Evolutionary conservation across 257 asterid genomes (phyloP).

Genomic region (Ajuga chamaepitys): DNA sequence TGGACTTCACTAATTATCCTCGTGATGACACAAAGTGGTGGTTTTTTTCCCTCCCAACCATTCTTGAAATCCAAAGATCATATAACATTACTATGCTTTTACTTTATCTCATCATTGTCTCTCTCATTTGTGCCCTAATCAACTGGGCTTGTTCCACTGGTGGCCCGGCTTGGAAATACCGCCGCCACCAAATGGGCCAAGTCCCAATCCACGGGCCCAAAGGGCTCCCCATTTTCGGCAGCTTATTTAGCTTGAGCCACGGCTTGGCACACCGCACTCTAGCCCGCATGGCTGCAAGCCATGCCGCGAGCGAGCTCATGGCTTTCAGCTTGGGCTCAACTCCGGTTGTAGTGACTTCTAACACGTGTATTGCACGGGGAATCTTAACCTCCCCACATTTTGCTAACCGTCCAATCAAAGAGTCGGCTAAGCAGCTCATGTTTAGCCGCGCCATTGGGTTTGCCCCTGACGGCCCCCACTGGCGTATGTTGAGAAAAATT

Average conservation of each 20-base stretch:
- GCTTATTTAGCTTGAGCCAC: conserved; percentile 46
- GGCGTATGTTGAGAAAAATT: conserved; percentile 45
- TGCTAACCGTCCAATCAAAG: conserved; percentile 46
- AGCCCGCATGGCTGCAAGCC: conserved; percentile 32
- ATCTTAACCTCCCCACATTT: conserved; percentile 50
- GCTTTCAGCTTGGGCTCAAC: conserved; percentile 59
- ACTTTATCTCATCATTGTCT: neutral
- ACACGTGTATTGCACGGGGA: conserved; percentile 40
- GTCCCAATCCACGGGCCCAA: conserved; percentile 43
- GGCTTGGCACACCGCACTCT: conserved; percentile 64
- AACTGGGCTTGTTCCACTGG: conserved; percentile 42
- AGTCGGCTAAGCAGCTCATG: conserved; percentile 56
- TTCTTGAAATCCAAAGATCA: conserved; percentile 31
- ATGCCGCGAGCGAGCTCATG: conserved; percentile 33
- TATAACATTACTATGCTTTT: neutral
- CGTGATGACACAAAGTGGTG: conserved; percentile 34
- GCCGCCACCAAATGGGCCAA: conserved; percentile 25
- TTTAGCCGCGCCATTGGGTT: conserved; percentile 62
- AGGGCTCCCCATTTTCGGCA: conserved; percentile 57
- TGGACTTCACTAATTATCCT: conserved; percentile 32
- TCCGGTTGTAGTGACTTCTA: conserved; percentile 34
- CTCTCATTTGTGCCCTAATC: conserved; percentile 17
- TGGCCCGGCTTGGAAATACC: conserved; percentile 49
- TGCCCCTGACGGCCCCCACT: conserved; percentile 49
- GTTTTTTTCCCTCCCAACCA: conserved; percentile 31